phyloP scores from a whole-genome alignment of 164 flowering plant genomes.

The Chloranthus sessilifolius region DNA sequence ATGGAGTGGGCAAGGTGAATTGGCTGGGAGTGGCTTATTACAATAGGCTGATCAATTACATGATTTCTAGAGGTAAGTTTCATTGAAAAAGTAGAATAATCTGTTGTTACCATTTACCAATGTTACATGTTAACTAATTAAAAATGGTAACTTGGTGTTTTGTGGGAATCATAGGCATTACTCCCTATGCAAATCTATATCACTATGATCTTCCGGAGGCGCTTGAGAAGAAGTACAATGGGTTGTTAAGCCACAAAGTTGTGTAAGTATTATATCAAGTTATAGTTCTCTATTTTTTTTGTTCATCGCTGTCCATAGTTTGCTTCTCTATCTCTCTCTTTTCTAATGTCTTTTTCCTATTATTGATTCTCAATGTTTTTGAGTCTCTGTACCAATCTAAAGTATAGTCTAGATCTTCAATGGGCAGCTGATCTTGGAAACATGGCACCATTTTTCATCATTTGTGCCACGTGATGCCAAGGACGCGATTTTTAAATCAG shows the following conservation, averaged over 20 bases:
- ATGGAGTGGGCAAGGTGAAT: constrained; percentile 31
- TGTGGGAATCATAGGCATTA: constrained; percentile 38
- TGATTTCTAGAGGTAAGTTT: constrained; percentile 24
- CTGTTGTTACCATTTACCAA: background rate
- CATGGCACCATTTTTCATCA: too few species aligned
- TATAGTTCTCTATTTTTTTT: too few species aligned
- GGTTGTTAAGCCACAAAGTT: constrained; percentile 37
- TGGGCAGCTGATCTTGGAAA: too few species aligned
- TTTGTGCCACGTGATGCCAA: too few species aligned
- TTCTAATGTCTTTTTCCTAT: too few species aligned
- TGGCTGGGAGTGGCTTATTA: constrained; percentile 38
- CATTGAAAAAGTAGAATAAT: background rate
- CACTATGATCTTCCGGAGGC: constrained; percentile 73
- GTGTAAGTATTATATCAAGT: constrained; percentile 48
- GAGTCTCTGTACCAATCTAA: too few species aligned
- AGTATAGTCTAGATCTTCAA: too few species aligned
- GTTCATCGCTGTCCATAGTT: too few species aligned
- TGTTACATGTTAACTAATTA: background rate
- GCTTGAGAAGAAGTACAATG: constrained; percentile 46
- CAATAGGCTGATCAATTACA: constrained; percentile 19
- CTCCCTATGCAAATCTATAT: constrained; percentile 71
- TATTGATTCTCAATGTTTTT: too few species aligned
- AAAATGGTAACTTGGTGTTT: background rate
- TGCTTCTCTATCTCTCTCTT: too few species aligned
- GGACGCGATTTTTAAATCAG: too few species aligned